Evolutionary conservation across 495 filamentous ascomycete genomes (phyloP).

Genomic region (Hamigera avellanea): DNA sequence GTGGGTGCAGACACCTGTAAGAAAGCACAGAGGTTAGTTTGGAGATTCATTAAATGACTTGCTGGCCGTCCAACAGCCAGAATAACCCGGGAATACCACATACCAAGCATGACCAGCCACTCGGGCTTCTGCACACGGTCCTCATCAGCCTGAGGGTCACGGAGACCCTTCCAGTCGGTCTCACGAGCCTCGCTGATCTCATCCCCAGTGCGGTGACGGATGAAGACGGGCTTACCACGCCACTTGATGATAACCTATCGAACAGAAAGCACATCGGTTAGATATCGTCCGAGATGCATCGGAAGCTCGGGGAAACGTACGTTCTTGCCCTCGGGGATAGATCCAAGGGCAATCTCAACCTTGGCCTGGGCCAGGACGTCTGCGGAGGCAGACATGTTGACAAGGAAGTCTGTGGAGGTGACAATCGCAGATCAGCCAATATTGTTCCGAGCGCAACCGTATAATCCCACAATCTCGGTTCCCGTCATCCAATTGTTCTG

Average conservation of each 20-base stretch:
- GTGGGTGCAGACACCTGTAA: constrained; percentile 89
- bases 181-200: constrained; percentile 81
- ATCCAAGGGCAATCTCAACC: constrained; percentile 86
- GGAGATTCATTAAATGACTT: no score
- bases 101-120: constrained; percentile 98
- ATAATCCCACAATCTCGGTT: not conserved
- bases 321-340: constrained; percentile 99
- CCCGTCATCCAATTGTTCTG: not conserved
- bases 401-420: constrained; percentile 72
- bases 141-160: constrained; percentile 83
- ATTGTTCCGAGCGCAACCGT: not conserved
- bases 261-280: constrained; percentile 6
- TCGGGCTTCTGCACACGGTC: constrained; percentile 96
- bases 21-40: not conserved
- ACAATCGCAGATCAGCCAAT: constrained; percentile 14
- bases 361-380: constrained; percentile 98
- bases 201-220: constrained; percentile 87
- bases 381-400: constrained; percentile 99
- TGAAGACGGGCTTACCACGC: constrained; percentile 99
- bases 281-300: not conserved
- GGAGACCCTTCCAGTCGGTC: constrained; percentile 61
- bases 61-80: no score
- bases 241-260: constrained; percentile 96
- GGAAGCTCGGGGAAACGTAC: constrained; percentile 39
- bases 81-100: constrained; percentile 16